Base-by-base conservation (phyloP, 2,329 filamentous ascomycete genomes). In the Fusarium marasasianum region DNA sequence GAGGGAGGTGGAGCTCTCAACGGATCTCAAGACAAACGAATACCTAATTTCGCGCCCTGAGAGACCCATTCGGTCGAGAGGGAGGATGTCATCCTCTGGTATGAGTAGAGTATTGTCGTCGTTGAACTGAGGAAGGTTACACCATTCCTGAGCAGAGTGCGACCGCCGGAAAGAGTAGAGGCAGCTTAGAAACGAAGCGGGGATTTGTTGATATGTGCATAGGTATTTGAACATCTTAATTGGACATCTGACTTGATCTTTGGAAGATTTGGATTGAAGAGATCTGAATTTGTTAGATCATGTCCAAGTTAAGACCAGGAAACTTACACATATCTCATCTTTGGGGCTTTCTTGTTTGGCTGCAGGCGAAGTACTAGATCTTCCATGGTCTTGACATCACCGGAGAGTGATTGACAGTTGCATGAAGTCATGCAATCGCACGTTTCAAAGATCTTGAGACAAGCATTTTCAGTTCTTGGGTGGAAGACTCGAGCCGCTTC, bases 21-120 rank as follows among this genome's bases (percentile, higher is more conserved):
- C 69, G 5, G 73, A 75, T 8, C 74, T 29, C 5, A 76, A 15
- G 18, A 76, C 17, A 9, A 76, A 76, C 1, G 67, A 72, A 17
- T 67, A 71, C 3, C 73, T 17, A 20, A 74, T 75, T 22, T 75
- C 73, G 0, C 72, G 59, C 1, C 73, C 73, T 1, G 72, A 75
- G 11, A 69, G 73, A 7, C 57, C 50, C 9, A 70, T 24, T 11
- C 31, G 40, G 2, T 53, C 26, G 1, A 75, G 43, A 7, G 55
- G 12, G 1, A 75, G 11, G 6, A 31, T 41, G 7, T 58, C 20
- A 7, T 59, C 53, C 0, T 41, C 48, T 1, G 26, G 9, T 5
- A 33, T 33, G 1, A 75, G 43, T 0, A 75, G 10, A 5, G 73
- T 75, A 29, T 73, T 75, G 7, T 75, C 62, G 13, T 75, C 69